A percentile compares a stretch with the other conserved stretches of the same genome.
These are phyloP conservation scores for Mycosphaerelloides madeirae DNA, from an alignment of 2,329 filamentous ascomycete species.

Conservation along the genomic window DNA sequence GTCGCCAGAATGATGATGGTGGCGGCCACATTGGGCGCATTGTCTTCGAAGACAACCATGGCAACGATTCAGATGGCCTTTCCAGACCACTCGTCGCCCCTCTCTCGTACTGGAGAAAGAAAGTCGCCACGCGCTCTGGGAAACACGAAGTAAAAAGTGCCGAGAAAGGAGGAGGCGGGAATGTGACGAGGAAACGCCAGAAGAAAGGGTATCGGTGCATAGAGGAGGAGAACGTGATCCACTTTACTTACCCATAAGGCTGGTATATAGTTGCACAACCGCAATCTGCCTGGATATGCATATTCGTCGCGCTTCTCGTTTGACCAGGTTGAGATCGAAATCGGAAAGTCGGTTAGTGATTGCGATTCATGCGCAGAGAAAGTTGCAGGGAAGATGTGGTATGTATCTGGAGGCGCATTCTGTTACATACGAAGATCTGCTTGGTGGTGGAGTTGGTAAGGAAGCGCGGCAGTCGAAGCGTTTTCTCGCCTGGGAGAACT, in stretches of 20 bases:
- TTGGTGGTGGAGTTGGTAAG: background rate
- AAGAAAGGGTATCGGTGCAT: background rate
- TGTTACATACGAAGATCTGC: too few species aligned
- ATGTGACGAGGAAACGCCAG: background rate
- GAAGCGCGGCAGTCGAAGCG: too few species aligned
- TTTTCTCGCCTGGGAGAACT: too few species aligned
- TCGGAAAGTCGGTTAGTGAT: background rate
- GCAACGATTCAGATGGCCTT: background rate
- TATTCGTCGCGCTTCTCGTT: background rate
- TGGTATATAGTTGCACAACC: background rate
- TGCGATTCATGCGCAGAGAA: conserved; percentile 2
- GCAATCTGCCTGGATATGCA: background rate
- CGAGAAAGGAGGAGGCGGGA: background rate
- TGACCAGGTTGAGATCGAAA: background rate
- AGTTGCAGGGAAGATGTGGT: background rate
- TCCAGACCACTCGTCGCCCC: background rate
- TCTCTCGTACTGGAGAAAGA: too few species aligned
- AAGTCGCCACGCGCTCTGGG: background rate
- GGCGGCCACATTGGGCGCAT: conserved; percentile 20
- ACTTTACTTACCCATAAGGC: background rate
- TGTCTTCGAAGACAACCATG: conserved; percentile 17
- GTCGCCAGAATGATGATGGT: conserved; percentile 16
- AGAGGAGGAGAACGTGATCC: background rate
- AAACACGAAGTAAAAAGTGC: background rate
- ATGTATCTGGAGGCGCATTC: background rate